A percentile compares a stretch with the other conserved stretches of the same genome.
These are phyloP conservation scores for Ceratobasidium sp. DNA, from an alignment of 1,284 basidiomycete genomes.

Conservation along the genomic window DNA sequence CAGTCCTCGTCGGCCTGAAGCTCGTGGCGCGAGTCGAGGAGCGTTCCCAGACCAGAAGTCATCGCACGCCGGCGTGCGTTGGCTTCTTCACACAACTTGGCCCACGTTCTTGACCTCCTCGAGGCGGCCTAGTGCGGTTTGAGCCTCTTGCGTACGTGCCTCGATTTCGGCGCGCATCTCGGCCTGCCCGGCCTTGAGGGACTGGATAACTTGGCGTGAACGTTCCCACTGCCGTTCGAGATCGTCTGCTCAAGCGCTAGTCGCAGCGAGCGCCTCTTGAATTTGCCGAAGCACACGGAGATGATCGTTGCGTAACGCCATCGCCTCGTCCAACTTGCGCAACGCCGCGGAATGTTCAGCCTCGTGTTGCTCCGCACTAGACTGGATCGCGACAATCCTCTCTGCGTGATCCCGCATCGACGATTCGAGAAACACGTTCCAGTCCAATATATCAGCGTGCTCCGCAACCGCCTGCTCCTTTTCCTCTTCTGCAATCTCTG, in stretches of 20 bases:
- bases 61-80: constrained; percentile 87
- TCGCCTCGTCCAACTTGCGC: constrained; percentile 78
- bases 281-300: constrained; percentile 89
- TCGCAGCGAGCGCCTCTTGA: constrained; percentile 80
- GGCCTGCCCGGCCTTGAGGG: constrained; percentile 79
- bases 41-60: constrained; percentile 84
- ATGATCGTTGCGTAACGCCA: constrained; percentile 82
- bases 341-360: constrained; percentile 77
- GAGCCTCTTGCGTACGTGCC: constrained; percentile 76
- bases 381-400: constrained; percentile 79
- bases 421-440: constrained; percentile 72
- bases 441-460: constrained; percentile 80
- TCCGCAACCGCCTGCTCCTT: constrained; percentile 79
- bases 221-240: constrained; percentile 81
- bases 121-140: constrained; percentile 73
- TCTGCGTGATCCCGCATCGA: constrained; percentile 85
- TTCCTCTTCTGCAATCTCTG: constrained; percentile 85
- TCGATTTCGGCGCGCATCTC: constrained; percentile 86
- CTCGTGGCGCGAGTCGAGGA: constrained; percentile 86
- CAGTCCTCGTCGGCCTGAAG: constrained; percentile 84
- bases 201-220: constrained; percentile 73
- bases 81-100: constrained; percentile 90
- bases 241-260: constrained; percentile 84
- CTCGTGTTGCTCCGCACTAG: constrained; percentile 82
- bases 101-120: constrained; percentile 88